phyloP scores from a whole-genome alignment of 2,329 filamentous ascomycete genomes.

The Fusarium torulosum region DNA sequence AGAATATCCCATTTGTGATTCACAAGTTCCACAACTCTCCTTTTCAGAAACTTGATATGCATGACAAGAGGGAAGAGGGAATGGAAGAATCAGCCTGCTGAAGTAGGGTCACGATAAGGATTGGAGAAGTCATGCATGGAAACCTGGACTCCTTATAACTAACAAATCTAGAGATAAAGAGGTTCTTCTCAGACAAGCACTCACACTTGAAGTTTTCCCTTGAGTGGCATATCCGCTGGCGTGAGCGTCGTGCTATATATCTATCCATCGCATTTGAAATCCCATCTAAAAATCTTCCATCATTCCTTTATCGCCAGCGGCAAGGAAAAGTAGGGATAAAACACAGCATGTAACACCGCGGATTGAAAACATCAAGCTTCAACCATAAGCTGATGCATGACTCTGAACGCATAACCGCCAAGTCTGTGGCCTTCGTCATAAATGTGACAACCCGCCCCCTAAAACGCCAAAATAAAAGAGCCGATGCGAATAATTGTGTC shows the following conservation, averaged over 20 bases:
- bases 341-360: slow-evolving; percentile 30
- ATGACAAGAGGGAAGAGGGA: not conserved
- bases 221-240: slow-evolving; percentile 39
- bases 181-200: slow-evolving; percentile 27
- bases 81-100: not conserved
- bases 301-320: slow-evolving; percentile 32
- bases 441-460: slow-evolving; percentile 13
- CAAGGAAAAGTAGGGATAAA: slow-evolving; percentile 29
- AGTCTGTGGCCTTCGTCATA: slow-evolving; percentile 31
- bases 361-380: slow-evolving; percentile 7
- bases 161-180: slow-evolving; percentile 35
- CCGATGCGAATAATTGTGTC: slow-evolving; percentile 42
- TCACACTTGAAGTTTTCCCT: slow-evolving; percentile 21
- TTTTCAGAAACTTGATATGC: not conserved
- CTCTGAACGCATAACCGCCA: slow-evolving; percentile 38
- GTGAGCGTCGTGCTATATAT: slow-evolving; percentile 42
- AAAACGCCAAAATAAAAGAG: slow-evolving; percentile 30
- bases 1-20: slow-evolving; percentile 40
- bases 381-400: slow-evolving; percentile 11
- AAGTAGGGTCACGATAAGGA: not conserved
- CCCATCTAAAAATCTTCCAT: slow-evolving; percentile 35
- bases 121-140: not conserved
- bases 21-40: not conserved
- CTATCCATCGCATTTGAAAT: slow-evolving; percentile 37
- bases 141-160: slow-evolving; percentile 18